Conservation (phyloP, 2,329 filamentous ascomycete genomes). For the Pseudonectria foliicola region DNA sequence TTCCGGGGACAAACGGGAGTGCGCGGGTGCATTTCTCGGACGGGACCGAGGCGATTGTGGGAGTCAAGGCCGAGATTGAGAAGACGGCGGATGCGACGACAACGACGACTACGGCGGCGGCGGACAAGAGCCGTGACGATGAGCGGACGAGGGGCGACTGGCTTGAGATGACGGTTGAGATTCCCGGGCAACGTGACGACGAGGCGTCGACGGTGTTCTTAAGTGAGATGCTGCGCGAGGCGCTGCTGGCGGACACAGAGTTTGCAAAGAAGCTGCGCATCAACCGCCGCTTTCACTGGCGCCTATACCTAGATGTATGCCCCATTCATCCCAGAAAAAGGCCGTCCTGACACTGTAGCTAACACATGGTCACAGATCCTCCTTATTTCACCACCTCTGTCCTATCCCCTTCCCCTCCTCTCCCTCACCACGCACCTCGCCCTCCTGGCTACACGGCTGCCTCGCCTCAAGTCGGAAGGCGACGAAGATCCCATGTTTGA, state of each 20-base stretch:
- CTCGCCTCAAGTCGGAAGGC: conserved; percentile 75
- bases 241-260: conserved; percentile 65
- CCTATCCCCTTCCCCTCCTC: conserved; percentile 86
- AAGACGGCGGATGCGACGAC: conserved; percentile 42
- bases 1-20: conserved; percentile 85
- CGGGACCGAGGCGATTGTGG: conserved; percentile 91
- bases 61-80: conserved; percentile 92
- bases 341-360: too few relatives aligned
- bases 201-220: conserved; percentile 84
- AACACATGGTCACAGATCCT: conserved; percentile 55
- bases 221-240: conserved; percentile 81
- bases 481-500: conserved; percentile 97
- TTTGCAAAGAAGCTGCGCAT: conserved; percentile 72
- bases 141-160: conserved; percentile 54
- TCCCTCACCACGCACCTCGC: conserved; percentile 92
- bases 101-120: conserved; percentile 22
- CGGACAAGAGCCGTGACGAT: too few relatives aligned
- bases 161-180: conserved; percentile 87
- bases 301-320: conserved; percentile 86
- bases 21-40: conserved; percentile 91
- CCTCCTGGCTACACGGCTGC: conserved; percentile 78
- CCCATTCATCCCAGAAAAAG: too few relatives aligned
- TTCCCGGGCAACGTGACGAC: conserved; percentile 85
- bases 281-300: conserved; percentile 91
- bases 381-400: conserved; percentile 84